Percentiles rank a stretch among this genome's conserved stretches.
Conservation (phyloP, 1,284 basidiomycete genomes). For the Agaricales sp. region DNA sequence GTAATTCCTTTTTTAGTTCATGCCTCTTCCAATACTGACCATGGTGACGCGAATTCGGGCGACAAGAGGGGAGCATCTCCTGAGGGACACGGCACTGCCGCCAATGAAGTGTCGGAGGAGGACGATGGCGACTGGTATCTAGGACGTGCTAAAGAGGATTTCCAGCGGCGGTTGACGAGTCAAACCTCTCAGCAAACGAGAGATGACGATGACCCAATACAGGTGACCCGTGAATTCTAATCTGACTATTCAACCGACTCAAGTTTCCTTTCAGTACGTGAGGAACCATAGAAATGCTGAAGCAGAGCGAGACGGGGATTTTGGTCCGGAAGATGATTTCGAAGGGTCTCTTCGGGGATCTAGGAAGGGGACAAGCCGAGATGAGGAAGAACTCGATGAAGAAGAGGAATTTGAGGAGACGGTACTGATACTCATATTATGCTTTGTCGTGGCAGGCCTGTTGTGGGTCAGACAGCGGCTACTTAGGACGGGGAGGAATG, state of each 20-base stretch:
- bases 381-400: constrained; percentile 51
- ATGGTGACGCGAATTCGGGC: not conserved
- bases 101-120: constrained; percentile 21
- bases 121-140: constrained; percentile 65
- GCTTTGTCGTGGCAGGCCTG: constrained; percentile 53
- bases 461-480: constrained; percentile 66
- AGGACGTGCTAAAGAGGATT: constrained; percentile 70
- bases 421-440: constrained; percentile 55
- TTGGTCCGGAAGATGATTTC: constrained; percentile 73
- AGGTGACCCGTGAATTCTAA: constrained; percentile 28
- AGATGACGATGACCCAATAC: constrained; percentile 62
- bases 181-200: constrained; percentile 24
- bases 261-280: constrained; percentile 50
- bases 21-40: not conserved
- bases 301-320: constrained; percentile 60
- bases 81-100: constrained; percentile 14
- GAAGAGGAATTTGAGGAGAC: constrained; percentile 64
- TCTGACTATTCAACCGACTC: not conserved
- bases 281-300: constrained; percentile 62
- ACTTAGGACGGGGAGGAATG: constrained; percentile 53
- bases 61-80: not conserved
- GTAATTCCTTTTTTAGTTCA: not conserved
- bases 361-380: constrained; percentile 44
- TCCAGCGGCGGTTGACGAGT: constrained; percentile 39
- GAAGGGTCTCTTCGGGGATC: constrained; percentile 53